Base-by-base conservation (phyloP, 805 yeast genomes). In the Priceomyces medius region DNA sequence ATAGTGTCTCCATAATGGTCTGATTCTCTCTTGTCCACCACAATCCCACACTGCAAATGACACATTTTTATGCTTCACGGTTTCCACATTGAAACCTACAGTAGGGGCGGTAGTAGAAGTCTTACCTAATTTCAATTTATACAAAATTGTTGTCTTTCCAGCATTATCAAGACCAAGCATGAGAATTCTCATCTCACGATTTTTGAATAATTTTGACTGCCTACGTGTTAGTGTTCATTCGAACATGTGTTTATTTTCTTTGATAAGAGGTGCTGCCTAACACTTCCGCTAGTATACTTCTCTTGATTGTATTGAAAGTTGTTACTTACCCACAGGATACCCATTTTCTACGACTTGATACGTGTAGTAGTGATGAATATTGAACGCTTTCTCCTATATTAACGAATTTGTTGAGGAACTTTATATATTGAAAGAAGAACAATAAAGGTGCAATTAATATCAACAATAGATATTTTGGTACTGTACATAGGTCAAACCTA, bases 1-100 rank as follows among this genome's bases (percentile, higher is more conserved):
- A 66, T 90, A 90, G 60, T 90, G 97, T 64, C 97, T 81, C 97
- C 98, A 90, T 44, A 90, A 73, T 0, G 95, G 95, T 58, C 97
- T 79, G 52, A 89, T 79, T 63, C 95, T 74, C 56, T 86, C 95
- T 70, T 88, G 97, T 60, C 97, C 97, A 67, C 97, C 97, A 46
- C 93, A 93, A 64, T 87, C 95, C 95, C 95, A 87, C 59, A 87
- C 89, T 46, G 88, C 88, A 68, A 87, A 85, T 42, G 85, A 81
- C 44, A 86, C 83, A 61, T 85, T 85, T 60, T 83, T 84, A 64
- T 83, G 86, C 43, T 85, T 80, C 47, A 87, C 87, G 3, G 91
- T 84, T 63, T 87, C 96, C 37, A 87, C 93, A 64, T 90, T 90
- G 70, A 90, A 90, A 2, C 97, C 97, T 17, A 88, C 95, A 0